Conservation (phyloP, 768 basidiomycete genomes). For the Gloeostereum incarnatum region DNA sequence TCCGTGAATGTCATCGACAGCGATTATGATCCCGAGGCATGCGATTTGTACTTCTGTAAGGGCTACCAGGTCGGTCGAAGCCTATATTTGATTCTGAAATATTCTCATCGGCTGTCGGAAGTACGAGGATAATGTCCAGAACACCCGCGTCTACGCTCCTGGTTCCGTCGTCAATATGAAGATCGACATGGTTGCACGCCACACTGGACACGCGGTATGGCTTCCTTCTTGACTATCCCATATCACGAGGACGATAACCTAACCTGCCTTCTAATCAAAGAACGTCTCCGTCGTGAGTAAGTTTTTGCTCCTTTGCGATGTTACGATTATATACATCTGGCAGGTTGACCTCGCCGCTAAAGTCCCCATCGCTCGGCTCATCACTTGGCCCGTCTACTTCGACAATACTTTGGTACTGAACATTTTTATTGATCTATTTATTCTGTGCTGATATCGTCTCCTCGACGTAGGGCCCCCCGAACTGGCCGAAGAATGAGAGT, state of each 20-base stretch:
- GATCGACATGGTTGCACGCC: conserved; percentile 22
- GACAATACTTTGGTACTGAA: conserved; percentile 19
- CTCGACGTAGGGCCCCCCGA: conserved; percentile 17
- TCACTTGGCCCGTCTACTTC: conserved; percentile 23
- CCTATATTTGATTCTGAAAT: not conserved
- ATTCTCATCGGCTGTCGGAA: conserved; percentile 2
- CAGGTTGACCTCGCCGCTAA: conserved; percentile 21
- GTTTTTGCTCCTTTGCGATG: not conserved
- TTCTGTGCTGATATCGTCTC: too few relatives aligned
- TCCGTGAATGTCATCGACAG: conserved; percentile 17
- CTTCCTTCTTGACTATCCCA: conserved; percentile 1
- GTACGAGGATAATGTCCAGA: conserved; percentile 21
- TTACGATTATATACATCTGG: not conserved
- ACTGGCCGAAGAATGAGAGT: conserved; percentile 27
- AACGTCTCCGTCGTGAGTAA: conserved; percentile 21
- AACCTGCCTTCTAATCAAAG: conserved; percentile 10
- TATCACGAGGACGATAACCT: not conserved
- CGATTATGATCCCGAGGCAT: conserved; percentile 20
- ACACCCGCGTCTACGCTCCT: conserved; percentile 17
- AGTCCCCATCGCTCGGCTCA: conserved; percentile 18
- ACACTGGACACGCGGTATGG: conserved; percentile 24
- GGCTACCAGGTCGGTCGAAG: conserved; percentile 18
- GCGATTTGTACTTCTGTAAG: conserved; percentile 24
- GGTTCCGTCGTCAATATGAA: conserved; percentile 20
- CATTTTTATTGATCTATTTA: too few relatives aligned